A percentile compares a stretch with the other conserved stretches of the same genome.
Conservation (phyloP, 225 moss, liverwort and hornwort species). For the Neckera pumila region DNA sequence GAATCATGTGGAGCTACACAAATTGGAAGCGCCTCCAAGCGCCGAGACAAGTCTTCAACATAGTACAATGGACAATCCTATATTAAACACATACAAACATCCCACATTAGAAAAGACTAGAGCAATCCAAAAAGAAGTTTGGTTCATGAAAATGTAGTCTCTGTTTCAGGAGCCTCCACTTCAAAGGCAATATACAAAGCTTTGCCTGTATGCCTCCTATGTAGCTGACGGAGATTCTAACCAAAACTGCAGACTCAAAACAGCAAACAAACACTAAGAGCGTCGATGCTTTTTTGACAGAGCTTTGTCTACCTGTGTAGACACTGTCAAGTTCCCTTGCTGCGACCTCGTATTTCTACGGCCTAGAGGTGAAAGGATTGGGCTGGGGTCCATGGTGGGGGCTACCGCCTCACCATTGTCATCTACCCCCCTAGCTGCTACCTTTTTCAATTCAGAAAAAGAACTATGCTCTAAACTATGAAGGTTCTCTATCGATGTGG, state of each 20-base stretch:
- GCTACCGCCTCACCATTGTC: fast-evolving
- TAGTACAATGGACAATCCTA: fast-evolving
- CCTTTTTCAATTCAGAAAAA: too few species aligned
- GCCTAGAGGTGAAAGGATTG: fast-evolving
- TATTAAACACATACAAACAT: not conserved
- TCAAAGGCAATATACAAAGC: too few species aligned
- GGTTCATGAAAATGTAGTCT: fast-evolving
- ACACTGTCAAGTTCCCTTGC: not conserved
- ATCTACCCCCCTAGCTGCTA: too few species aligned
- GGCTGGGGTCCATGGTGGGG: fast-evolving
- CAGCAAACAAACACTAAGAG: not conserved
- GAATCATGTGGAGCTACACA: fast-evolving
- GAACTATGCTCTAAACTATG: too few species aligned
- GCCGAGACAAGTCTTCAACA: not conserved
- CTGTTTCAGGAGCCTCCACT: not conserved
- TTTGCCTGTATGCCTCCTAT: too few species aligned
- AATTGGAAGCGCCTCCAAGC: not conserved
- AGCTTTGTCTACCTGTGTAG: not conserved
- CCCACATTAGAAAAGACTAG: not conserved
- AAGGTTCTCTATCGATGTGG: too few species aligned
- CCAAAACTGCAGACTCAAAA: not conserved
- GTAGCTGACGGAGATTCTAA: not conserved
- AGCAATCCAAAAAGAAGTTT: too few species aligned
- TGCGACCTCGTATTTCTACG: not conserved
- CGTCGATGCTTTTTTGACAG: fast-evolving